phyloP scores from a whole-genome alignment of 1,284 basidiomycete species.

The Apiotrichum siamense region DNA sequence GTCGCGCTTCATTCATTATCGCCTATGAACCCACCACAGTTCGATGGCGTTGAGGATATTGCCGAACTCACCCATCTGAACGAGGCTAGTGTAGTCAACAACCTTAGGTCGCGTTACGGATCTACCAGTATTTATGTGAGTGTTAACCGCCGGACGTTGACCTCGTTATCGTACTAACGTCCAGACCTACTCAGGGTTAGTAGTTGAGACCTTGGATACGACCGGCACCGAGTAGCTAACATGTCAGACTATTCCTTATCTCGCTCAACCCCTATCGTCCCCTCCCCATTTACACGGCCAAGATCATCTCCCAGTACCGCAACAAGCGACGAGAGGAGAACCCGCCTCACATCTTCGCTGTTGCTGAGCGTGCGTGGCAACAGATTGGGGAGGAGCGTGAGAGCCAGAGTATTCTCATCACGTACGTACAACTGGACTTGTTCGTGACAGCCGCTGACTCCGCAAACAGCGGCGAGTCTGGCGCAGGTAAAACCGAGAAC shows the following conservation, averaged over 20 bases:
- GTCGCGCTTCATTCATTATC: conserved; percentile 72
- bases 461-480: conserved; percentile 84
- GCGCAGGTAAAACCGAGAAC: conserved; percentile 98
- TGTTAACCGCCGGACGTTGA: too few relatives aligned
- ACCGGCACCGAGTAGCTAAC: neutral
- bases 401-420: conserved; percentile 97
- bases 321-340: conserved; percentile 88
- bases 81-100: conserved; percentile 97
- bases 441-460: conserved; percentile 1
- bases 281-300: conserved; percentile 86
- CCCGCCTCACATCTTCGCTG: conserved; percentile 91
- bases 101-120: conserved; percentile 83
- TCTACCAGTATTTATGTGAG: conserved; percentile 91
- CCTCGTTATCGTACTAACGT: conserved; percentile 4
- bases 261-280: conserved; percentile 96
- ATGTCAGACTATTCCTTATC: conserved; percentile 65
- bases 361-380: conserved; percentile 96
- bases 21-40: conserved; percentile 98
- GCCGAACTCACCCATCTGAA: conserved; percentile 97
- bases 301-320: conserved; percentile 89
- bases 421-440: conserved; percentile 54
- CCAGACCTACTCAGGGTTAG: conserved; percentile 46
- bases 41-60: conserved; percentile 96
- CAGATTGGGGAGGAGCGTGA: conserved; percentile 97
- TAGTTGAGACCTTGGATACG: neutral